Evolutionary conservation across 208 protist species (phyloP).

Genomic region (Leptomonas seymouri): DNA sequence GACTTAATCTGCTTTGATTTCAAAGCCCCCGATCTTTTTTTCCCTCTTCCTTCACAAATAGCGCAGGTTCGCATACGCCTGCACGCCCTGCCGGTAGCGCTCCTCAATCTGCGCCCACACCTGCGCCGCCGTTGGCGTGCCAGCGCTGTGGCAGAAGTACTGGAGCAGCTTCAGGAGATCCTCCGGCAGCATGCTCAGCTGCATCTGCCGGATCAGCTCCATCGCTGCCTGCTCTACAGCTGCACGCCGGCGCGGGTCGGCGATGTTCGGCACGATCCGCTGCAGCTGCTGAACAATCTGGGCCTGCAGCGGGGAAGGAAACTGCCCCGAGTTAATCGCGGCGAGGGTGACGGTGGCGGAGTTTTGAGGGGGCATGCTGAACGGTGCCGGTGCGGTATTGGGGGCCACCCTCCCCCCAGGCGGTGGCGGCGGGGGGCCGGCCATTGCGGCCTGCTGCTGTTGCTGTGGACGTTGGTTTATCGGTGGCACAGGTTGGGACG

Average conservation of each 20-base stretch:
- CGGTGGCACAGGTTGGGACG: conserved; percentile 13
- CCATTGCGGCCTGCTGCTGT: conserved; percentile 6
- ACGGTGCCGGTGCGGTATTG: conserved; percentile 2
- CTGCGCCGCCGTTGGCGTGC: conserved; percentile 41
- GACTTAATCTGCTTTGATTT: too few relatives aligned
- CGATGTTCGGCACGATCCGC: conserved; percentile 41
- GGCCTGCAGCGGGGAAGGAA: conserved; percentile 18
- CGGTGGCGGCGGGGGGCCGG: conserved; percentile 13
- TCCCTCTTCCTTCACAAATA: conserved; percentile 41
- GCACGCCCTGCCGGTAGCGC: conserved; percentile 44
- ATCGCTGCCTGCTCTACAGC: conserved; percentile 56
- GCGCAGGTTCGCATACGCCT: conserved; percentile 56
- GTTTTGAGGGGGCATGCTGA: background rate
- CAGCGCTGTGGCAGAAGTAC: conserved; percentile 49
- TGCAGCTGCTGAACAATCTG: conserved; percentile 45
- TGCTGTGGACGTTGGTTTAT: background rate
- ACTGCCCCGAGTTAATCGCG: conserved; percentile 14
- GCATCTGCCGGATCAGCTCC: conserved; percentile 59
- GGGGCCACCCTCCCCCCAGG: conserved; percentile 4
- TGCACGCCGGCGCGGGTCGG: conserved; percentile 40
- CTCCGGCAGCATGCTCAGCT: conserved; percentile 38
- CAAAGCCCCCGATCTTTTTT: background rate
- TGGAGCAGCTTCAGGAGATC: conserved; percentile 50
- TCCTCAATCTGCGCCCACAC: conserved; percentile 52
- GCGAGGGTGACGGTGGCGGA: conserved; percentile 13